These are phyloP conservation scores for Pseudopyricularia javanii DNA, from an alignment of 2,329 filamentous ascomycete species.

Conservation along the genomic window DNA sequence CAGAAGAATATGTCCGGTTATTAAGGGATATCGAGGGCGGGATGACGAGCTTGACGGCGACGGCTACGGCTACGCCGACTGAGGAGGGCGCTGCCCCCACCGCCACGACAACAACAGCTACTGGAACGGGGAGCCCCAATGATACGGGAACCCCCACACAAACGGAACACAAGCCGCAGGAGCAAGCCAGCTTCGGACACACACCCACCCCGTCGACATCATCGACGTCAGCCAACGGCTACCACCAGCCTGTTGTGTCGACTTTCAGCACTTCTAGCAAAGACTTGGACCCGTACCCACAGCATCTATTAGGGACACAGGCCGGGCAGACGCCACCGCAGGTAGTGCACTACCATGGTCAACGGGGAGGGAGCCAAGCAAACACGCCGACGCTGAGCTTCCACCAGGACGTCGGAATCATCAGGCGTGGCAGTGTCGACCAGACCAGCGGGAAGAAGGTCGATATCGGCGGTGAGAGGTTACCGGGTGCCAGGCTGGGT, in stretches of 20 bases:
- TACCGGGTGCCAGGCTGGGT: neutral
- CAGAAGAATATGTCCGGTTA: constrained; percentile 89
- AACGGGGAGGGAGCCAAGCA: constrained; percentile 53
- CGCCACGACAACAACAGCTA: constrained; percentile 39
- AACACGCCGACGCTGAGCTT: constrained; percentile 48
- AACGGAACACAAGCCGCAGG: constrained; percentile 38
- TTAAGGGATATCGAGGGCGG: constrained; percentile 89
- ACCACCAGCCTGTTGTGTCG: constrained; percentile 55
- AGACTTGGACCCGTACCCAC: constrained; percentile 56
- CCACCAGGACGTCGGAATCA: constrained; percentile 33
- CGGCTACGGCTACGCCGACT: constrained; percentile 25
- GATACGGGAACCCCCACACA: constrained; percentile 50
- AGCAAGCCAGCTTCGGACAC: constrained; percentile 30
- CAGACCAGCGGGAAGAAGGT: constrained; percentile 5
- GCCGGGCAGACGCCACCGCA: constrained; percentile 52
- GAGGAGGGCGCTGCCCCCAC: constrained; percentile 76
- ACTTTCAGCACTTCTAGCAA: constrained; percentile 61
- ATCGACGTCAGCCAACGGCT: constrained; percentile 42
- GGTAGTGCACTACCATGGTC: constrained; percentile 55
- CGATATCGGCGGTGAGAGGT: neutral
- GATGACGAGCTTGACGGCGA: constrained; percentile 58
- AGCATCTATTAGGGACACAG: constrained; percentile 49
- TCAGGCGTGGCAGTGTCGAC: constrained; percentile 38
- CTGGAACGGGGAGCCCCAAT: constrained; percentile 38
- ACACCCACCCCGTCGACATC: constrained; percentile 35